These are phyloP conservation scores for Pinus tabuliformis DNA, from an alignment of 75 land plant genomes.

Conservation along the genomic window DNA sequence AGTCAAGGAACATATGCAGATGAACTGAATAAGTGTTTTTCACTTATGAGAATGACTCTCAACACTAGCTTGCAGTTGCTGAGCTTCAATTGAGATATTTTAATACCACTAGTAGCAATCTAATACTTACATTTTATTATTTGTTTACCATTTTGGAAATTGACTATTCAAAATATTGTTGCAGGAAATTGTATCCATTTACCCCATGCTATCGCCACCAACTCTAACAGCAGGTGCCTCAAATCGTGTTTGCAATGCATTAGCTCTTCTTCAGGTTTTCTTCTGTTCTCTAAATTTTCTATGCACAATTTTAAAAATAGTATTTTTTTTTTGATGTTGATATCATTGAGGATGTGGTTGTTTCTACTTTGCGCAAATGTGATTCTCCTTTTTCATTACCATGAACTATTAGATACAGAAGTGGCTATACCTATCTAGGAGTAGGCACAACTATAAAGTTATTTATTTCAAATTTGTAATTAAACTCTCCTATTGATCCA, in stretches of 20 bases:
- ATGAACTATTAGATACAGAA: no score
- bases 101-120: not conserved
- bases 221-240: conserved; percentile 86
- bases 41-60: not conserved
- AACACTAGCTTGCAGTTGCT: not conserved
- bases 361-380: no score
- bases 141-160: not conserved
- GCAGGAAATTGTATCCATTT: conserved; percentile 89
- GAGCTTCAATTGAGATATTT: not conserved
- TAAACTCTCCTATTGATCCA: no score
- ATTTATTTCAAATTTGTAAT: not conserved
- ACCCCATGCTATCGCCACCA: conserved; percentile 91
- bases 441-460: not conserved
- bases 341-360: no score
- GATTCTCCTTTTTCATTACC: no score
- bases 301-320: not conserved
- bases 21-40: not conserved
- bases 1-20: not conserved
- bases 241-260: conserved; percentile 97
- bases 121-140: not conserved
- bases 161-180: conserved; percentile 3
- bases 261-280: conserved; percentile 91
- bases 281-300: not conserved
- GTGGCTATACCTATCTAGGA: not conserved
- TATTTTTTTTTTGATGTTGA: not conserved